Base-by-base conservation (phyloP, 805 yeast genomes). In the Wickerhamomyces canadensis region DNA sequence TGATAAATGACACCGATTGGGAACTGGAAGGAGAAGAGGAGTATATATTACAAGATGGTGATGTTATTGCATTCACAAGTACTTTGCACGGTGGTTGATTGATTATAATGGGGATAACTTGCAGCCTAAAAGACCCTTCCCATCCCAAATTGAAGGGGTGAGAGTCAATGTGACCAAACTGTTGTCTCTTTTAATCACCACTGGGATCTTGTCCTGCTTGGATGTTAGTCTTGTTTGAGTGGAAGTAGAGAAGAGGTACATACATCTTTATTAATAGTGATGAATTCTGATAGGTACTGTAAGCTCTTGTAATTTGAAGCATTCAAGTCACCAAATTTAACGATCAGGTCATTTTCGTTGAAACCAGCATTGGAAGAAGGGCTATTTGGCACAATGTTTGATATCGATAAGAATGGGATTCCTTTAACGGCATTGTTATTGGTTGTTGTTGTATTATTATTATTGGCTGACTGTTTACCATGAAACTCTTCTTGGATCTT, bases 1-100 rank as follows among this genome's bases (percentile, higher is more conserved):
- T 91, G 38, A 83, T 91, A 44, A 91, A 91, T 54, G 98, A 91
- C 56, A 79, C 95, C 0, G 98, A 91, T 62, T 91, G 98, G 98
- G 98, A 91, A 54, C 62, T 91, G 12, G 95, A 88, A 57, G 98
- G 87, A 10, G 88, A 81, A 59, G 88, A 85, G 49, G 82, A 76
- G 9, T 88, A 88, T 52, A 76, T 68, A n/a, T 58, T 93, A 13
- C 83, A 85, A 58, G 62, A 72, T 33, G 80, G 84, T 11, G 98
- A 91, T 58, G 68, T 76, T 17, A 72, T 91, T 27, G 78, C 94
- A 3, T 91, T 91, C 53, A 91, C 97, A 2, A 84, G 95, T 29
- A 93, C 98, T 4, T 65, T 91, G 43, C 98, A 91, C 51, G 98
- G 98, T 5, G 98, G 98, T 33, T 91, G 48, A 46, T 23, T 71